These are phyloP conservation scores for Rasamsonia emersonii DNA, from an alignment of 2,329 filamentous ascomycete species.

Conservation along the genomic window DNA sequence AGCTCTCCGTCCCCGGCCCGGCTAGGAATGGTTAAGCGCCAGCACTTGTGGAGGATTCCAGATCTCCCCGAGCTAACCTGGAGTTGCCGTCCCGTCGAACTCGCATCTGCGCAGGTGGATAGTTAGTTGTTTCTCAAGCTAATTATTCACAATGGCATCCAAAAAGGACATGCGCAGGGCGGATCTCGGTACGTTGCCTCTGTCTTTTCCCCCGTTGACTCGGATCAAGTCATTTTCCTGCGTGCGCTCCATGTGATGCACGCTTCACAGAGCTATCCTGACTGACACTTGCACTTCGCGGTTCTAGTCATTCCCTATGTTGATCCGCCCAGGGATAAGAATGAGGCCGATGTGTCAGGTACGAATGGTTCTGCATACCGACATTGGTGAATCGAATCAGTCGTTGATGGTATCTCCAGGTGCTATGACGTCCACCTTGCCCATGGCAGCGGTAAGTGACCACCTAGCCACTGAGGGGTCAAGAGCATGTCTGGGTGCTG, in stretches of 20 bases:
- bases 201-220: not conserved
- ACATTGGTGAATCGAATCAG: not conserved
- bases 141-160: constrained; percentile 48
- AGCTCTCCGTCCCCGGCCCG: no score
- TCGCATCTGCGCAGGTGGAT: not conserved
- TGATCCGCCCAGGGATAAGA: constrained; percentile 59
- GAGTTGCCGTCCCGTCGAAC: no score
- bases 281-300: constrained; percentile 10
- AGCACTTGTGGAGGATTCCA: no score
- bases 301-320: constrained; percentile 76
- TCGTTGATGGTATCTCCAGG: constrained; percentile 26
- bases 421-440: constrained; percentile 67
- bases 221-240: no score
- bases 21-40: no score
- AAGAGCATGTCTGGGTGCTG: no score
- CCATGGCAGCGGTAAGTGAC: constrained; percentile 71
- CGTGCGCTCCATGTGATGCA: no score
- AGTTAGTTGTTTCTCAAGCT: not conserved
- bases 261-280: constrained; percentile 5
- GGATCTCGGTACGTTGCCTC: constrained; percentile 55
- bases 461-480: no score
- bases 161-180: constrained; percentile 68
- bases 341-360: constrained; percentile 60
- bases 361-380: constrained; percentile 39
- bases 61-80: no score